Conservation (phyloP, 1,139 yeast genomes). For the Pichia sp. region DNA sequence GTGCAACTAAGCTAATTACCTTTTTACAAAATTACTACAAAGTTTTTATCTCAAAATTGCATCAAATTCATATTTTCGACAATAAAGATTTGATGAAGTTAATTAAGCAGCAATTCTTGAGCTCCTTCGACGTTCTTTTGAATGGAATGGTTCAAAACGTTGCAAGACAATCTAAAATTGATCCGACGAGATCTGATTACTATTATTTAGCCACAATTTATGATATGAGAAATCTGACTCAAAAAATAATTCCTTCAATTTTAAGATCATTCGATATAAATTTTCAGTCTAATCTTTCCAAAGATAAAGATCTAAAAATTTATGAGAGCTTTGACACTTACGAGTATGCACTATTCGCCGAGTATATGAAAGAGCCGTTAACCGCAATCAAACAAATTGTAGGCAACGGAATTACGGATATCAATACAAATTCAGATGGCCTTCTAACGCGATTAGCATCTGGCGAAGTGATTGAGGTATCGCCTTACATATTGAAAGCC, state of each 20-base stretch:
- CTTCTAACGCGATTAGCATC: slow-evolving; percentile 6
- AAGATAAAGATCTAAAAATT: slow-evolving; percentile 37
- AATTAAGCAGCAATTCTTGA: slow-evolving; percentile 46
- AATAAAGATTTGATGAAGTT: slow-evolving; percentile 33
- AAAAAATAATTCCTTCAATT: slow-evolving; percentile 43
- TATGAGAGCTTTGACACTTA: slow-evolving; percentile 43
- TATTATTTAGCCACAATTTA: slow-evolving; percentile 38
- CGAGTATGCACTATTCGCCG: slow-evolving; percentile 52
- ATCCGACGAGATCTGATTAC: slow-evolving; percentile 21
- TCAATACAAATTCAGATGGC: slow-evolving; percentile 39
- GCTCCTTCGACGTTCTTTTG: slow-evolving; percentile 46
- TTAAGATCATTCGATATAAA: slow-evolving; percentile 44
- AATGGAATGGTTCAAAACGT: slow-evolving; percentile 48
- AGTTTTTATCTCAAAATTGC: slow-evolving; percentile 23
- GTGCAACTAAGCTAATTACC: slow-evolving; percentile 47
- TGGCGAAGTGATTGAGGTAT: slow-evolving; percentile 29
- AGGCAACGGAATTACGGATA: slow-evolving; percentile 42
- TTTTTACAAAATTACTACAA: slow-evolving; percentile 40
- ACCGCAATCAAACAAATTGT: slow-evolving; percentile 44
- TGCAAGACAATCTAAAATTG: slow-evolving; percentile 34
- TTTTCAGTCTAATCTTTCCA: slow-evolving; percentile 41
- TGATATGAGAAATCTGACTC: slow-evolving; percentile 47
- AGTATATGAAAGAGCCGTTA: slow-evolving; percentile 52
- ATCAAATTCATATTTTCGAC: slow-evolving; percentile 16
- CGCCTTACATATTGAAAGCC: slow-evolving; percentile 48